Percentiles rank a stretch among this genome's conserved stretches.
These are phyloP conservation scores for Saccharomyces hybrid DNA, from an alignment of 1,139 yeast species.

Conservation along the genomic window DNA sequence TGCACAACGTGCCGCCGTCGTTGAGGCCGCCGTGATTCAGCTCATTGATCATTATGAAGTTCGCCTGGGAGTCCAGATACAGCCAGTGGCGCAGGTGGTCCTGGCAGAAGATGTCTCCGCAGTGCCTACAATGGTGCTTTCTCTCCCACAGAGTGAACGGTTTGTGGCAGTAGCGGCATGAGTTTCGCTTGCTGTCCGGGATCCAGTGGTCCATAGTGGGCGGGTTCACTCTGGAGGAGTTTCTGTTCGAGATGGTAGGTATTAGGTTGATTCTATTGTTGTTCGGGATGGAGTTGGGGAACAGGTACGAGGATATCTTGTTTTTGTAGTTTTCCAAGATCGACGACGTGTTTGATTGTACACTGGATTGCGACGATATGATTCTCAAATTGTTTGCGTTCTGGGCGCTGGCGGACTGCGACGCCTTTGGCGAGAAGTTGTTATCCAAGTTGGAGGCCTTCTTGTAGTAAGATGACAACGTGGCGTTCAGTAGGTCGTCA, in stretches of 20 bases:
- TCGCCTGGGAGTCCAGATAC: conserved; percentile 59
- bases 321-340: conserved; percentile 5
- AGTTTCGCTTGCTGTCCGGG: conserved; percentile 54
- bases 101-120: conserved; percentile 87
- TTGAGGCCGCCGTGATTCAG: conserved; percentile 42
- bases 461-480: conserved; percentile 2
- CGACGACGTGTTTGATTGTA: conserved; percentile 6
- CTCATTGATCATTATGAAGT: conserved; percentile 46
- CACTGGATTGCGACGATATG: conserved; percentile 4
- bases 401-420: neutral
- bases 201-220: conserved; percentile 75
- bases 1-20: conserved; percentile 63
- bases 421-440: neutral
- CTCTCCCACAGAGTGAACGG: conserved; percentile 70
- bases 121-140: conserved; percentile 87
- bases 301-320: conserved; percentile 4
- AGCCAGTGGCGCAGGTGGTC: conserved; percentile 45
- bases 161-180: conserved; percentile 66
- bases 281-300: conserved; percentile 3
- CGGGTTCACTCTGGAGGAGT: conserved; percentile 18
- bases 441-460: neutral
- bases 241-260: conserved; percentile 1
- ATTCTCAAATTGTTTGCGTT: neutral
- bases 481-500: conserved; percentile 27
- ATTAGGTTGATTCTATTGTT: conserved; percentile 2